Evolutionary conservation across 2,329 filamentous ascomycete genomes (phyloP).

Genomic region (Pseudogymnoascus sp.): DNA sequence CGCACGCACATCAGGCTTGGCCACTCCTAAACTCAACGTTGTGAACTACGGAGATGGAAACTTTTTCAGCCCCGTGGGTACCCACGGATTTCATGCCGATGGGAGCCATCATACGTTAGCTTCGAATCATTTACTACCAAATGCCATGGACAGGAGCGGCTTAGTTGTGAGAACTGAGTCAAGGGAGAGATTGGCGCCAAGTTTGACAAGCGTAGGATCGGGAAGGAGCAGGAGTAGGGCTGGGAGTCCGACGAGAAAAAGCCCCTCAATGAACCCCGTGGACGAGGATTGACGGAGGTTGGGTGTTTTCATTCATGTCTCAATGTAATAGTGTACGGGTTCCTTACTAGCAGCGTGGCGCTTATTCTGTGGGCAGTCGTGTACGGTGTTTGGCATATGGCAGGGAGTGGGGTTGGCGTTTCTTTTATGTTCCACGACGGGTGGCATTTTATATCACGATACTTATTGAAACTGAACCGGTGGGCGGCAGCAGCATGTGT

Average conservation of each 20-base stretch:
- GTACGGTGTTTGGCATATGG: conserved; percentile 10
- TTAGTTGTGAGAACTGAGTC: conserved; percentile 78
- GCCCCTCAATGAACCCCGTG: conserved; percentile 44
- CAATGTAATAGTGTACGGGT: conserved; percentile 1
- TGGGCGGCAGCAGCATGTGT: neutral
- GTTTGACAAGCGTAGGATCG: conserved; percentile 41
- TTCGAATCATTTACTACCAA: conserved; percentile 20
- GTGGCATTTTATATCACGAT: conserved; percentile 1
- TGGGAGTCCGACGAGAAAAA: conserved; percentile 45
- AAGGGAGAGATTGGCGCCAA: conserved; percentile 61
- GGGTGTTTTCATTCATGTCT: neutral
- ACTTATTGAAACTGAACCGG: neutral
- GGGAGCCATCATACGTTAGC: conserved; percentile 19
- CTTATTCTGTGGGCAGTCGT: conserved; percentile 10
- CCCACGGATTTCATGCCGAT: conserved; percentile 23
- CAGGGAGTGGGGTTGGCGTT: neutral
- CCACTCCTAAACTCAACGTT: conserved; percentile 53
- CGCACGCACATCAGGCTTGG: conserved; percentile 56
- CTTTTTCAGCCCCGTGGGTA: conserved; percentile 20
- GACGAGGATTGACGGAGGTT: conserved; percentile 32
- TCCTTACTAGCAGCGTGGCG: conserved; percentile 6
- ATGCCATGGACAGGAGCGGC: conserved; percentile 56
- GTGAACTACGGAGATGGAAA: conserved; percentile 38
- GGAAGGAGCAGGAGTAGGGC: conserved; percentile 41
- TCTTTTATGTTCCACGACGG: neutral